Evolutionary conservation across 2,329 filamentous ascomycete genomes (phyloP), one percentile per base, ranked within the genome.

Genomic region (Fusarium sp.): DNA sequence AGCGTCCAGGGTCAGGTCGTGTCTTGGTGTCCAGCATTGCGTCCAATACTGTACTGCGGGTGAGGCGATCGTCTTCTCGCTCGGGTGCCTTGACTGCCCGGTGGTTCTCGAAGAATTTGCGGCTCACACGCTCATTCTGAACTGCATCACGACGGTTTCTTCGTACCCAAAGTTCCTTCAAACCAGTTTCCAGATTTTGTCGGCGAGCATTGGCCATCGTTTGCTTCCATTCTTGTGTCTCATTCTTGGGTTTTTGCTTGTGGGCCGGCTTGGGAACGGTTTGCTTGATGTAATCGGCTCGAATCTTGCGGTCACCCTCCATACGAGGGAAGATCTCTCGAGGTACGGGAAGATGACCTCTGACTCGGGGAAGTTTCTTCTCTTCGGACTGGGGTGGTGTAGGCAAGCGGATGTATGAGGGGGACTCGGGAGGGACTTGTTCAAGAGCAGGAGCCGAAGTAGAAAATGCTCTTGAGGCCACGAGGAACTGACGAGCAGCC

Each of bases 331-430:
- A 98, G 72, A 98, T 83, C 61, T 93, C 87, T 70, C 95, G 91
- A 38, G 96, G 95, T 0, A 94, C 85, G 12, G 96, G 96, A 1
- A 99, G 87, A 62, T 91, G 89, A 74, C 96, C 96, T 80, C 94
- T 94, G 37, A 94, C 80, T 13, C 81, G 81, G 4, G 81, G 77
- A 4, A 77, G 82, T 67, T 80, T 82, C 17, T 79, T 79, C 73
- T 88, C 84, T 35, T 88, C 86, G 54, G 91, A 89, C 80, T 97
- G 94, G n/a, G 90, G 87, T 52, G 92, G 88, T 73, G 87, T 86
- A 50, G 95, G 95, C 60, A 98, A 85, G 73, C 93, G 90, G 82
- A 98, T 92, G 85, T 92, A 98, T 71, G 89, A 88, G 49, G 96
- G 95, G 38, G 94, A 97, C 80, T 98, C 93, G 52, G 96, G 95